These are phyloP conservation scores for Lotmaria passim DNA, from an alignment of 208 protist genomes.

Conservation along the genomic window DNA sequence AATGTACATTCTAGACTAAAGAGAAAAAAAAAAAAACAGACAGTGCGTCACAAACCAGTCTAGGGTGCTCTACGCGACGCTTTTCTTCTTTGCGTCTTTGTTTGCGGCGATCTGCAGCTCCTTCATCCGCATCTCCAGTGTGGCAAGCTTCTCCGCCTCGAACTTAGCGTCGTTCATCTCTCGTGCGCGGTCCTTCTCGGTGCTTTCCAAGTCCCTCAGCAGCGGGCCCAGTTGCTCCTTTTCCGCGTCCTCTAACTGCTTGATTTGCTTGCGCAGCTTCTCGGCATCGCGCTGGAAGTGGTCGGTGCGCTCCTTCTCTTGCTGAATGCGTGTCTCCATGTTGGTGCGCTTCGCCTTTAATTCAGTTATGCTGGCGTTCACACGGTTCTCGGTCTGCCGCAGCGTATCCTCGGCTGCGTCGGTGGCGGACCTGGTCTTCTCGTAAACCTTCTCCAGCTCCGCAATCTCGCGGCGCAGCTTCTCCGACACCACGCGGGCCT, in stretches of 20 bases:
- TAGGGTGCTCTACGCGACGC: not conserved
- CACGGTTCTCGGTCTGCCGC: slow-evolving; percentile 63
- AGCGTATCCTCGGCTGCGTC: slow-evolving; percentile 70
- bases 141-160: slow-evolving; percentile 74
- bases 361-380: slow-evolving; percentile 55
- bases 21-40: slow-evolving; percentile 3
- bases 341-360: slow-evolving; percentile 68
- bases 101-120: slow-evolving; percentile 66
- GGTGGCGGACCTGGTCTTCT: slow-evolving; percentile 31
- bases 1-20: not conserved
- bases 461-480: slow-evolving; percentile 75
- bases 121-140: slow-evolving; percentile 63
- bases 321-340: slow-evolving; percentile 78
- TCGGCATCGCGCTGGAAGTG: slow-evolving; percentile 80
- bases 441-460: slow-evolving; percentile 73
- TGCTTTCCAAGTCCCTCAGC: slow-evolving; percentile 52
- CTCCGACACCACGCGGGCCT: slow-evolving; percentile 77
- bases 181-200: slow-evolving; percentile 57
- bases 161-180: slow-evolving; percentile 80
- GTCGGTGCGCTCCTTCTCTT: slow-evolving; percentile 79
- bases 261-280: slow-evolving; percentile 75
- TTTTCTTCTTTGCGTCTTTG: slow-evolving; percentile 22
- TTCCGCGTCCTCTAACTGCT: slow-evolving; percentile 79
- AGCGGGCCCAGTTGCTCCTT: slow-evolving; percentile 62
- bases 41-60: not conserved